phyloP scores from a whole-genome alignment of 768 basidiomycete species.

The Rickenella mellea region DNA sequence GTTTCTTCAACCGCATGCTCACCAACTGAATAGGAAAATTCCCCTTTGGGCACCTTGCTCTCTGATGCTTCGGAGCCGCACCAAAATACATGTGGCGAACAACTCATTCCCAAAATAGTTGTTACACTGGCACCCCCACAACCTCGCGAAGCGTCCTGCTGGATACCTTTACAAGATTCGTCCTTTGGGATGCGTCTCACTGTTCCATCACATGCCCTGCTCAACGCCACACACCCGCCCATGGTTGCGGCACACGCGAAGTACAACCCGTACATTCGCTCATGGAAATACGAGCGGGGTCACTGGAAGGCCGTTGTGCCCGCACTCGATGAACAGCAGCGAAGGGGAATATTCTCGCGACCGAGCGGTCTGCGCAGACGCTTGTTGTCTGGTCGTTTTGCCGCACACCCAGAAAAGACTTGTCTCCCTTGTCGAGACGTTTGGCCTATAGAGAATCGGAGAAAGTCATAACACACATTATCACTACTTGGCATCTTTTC shows the following conservation, averaged over 20 bases:
- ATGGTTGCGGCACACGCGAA: conserved; percentile 13
- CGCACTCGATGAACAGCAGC: conserved; percentile 35
- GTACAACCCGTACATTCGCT: conserved; percentile 15
- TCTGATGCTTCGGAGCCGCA: too few species aligned
- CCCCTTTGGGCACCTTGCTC: too few species aligned
- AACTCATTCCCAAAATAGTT: conserved; percentile 40
- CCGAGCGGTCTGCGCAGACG: conserved; percentile 6
- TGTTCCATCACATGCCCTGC: conserved; percentile 36
- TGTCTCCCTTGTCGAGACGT: too few species aligned
- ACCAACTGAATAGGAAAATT: too few species aligned
- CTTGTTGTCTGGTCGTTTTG: too few species aligned
- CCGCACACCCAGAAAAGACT: too few species aligned
- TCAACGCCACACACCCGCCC: conserved; percentile 41
- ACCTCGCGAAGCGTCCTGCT: conserved; percentile 29
- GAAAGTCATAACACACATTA: too few species aligned
- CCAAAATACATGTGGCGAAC: too few species aligned
- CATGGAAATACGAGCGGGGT: conserved; percentile 42
- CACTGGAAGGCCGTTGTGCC: conserved; percentile 46
- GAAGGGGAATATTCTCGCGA: conserved; percentile 33
- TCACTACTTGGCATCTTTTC: too few species aligned
- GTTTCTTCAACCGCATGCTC: too few species aligned
- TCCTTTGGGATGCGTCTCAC: conserved; percentile 41
- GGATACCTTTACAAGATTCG: conserved; percentile 45
- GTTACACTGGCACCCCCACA: conserved; percentile 37
- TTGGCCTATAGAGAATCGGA: too few species aligned